Conservation (phyloP, 306 rosid genomes). For the Prunus salicina region DNA sequence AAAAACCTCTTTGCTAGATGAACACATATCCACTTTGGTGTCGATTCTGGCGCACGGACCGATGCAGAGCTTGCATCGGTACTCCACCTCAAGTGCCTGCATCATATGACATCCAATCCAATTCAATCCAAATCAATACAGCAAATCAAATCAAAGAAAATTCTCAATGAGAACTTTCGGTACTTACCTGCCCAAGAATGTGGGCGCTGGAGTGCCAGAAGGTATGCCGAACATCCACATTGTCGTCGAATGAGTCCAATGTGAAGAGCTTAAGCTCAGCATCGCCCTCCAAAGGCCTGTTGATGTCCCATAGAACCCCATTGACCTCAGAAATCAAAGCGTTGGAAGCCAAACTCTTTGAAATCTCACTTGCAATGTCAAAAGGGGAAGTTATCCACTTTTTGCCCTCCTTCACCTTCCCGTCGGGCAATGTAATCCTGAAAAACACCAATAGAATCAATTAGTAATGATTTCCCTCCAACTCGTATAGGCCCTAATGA, state of each 20-base stretch:
- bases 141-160: neutral
- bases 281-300: slow-evolving; percentile 69
- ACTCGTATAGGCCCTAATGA: too few species aligned
- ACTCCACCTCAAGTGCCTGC: slow-evolving; percentile 77
- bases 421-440: slow-evolving; percentile 67
- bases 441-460: neutral
- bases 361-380: slow-evolving; percentile 72
- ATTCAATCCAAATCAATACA: neutral
- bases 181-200: slow-evolving; percentile 81
- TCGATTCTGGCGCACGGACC: slow-evolving; percentile 74
- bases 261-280: slow-evolving; percentile 66
- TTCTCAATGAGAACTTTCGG: neutral
- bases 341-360: slow-evolving; percentile 66
- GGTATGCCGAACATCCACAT: slow-evolving; percentile 90
- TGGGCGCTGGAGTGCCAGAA: slow-evolving; percentile 99
- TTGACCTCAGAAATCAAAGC: slow-evolving; percentile 83
- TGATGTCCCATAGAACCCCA: slow-evolving; percentile 89
- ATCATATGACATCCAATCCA: slow-evolving; percentile 3
- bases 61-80: slow-evolving; percentile 93
- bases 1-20: slow-evolving; percentile 80
- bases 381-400: slow-evolving; percentile 76
- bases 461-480: too few species aligned
- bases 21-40: neutral
- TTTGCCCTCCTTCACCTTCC: slow-evolving; percentile 63
- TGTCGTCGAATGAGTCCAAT: slow-evolving; percentile 39